Evolutionary conservation across 257 asterid genomes (phyloP), one percentile per base, ranked within the genome.

Genomic region (Eucommia ulmoides): DNA sequence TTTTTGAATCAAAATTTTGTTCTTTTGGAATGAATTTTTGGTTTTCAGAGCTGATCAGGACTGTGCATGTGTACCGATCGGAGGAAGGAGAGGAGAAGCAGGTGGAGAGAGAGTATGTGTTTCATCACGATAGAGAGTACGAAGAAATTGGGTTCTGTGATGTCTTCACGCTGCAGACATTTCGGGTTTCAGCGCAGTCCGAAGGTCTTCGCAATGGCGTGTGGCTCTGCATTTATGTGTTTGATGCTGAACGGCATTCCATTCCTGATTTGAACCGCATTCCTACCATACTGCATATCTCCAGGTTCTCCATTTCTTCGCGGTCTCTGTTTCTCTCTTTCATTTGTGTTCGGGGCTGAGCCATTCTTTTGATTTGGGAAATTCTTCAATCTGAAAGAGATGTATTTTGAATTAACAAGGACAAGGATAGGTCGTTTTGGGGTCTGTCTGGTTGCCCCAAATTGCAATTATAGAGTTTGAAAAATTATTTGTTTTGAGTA

Each of bases 221-320:
- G 9, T 66, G 78, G 71, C 38, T 44, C n/a, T 66, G 74, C 56
- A 55, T 62, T 47, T 57, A 48, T 29, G 62, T 55, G 16, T 71
- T 66, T 20, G 50, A 66, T 25, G 44, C 26, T 7, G 38, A 45
- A 8, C 24, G 20, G 20, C 1, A 51, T 20, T 24, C 15, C 1
- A 12, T 45, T 19, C 50, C 50, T 16, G 21, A 54, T 56, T 3
- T 45, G 10, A 52, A 50, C 16, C 21, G 1, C 51, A 47, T 61
- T 55, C 65, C 70, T 25, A 26, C 50, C 15, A 38, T 50, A 19
- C 47, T 71, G 11, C 45, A 56, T 6, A 42, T 63, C 11, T 1
- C n/a, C 49, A 53, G 72, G 74, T 71, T 25, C 48, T 16, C 20
- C 9, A 16, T 20, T 35, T 57, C n/a, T 25, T 42, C 0, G 19